A percentile compares a stretch with the other conserved stretches of the same genome.
These are phyloP conservation scores for Blastomyces emzantsi DNA, from an alignment of 2,329 filamentous ascomycete genomes.

Conservation along the genomic window DNA sequence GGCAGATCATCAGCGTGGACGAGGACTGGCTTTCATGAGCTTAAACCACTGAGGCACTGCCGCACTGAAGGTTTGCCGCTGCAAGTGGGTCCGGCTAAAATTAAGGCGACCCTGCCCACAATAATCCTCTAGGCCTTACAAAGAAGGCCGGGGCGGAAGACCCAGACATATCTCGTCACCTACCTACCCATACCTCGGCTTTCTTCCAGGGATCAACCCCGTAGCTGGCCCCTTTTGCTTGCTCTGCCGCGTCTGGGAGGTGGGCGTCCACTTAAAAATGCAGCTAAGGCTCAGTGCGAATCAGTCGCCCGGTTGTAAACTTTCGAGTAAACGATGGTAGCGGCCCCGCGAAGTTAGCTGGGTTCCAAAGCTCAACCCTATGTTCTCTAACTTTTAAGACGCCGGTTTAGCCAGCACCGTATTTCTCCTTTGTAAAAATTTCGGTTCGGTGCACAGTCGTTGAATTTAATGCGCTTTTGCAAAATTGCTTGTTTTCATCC, in stretches of 20 bases:
- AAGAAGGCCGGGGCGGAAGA: not conserved
- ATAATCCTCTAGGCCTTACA: not conserved
- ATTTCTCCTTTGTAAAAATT: not conserved
- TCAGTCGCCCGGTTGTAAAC: not conserved
- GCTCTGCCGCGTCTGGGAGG: not conserved
- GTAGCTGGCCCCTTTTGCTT: not conserved
- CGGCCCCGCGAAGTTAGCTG: not conserved
- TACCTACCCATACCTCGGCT: conserved; percentile 6
- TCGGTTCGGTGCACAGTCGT: not conserved
- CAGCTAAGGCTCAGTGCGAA: not conserved
- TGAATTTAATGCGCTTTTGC: not conserved
- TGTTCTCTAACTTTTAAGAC: not conserved
- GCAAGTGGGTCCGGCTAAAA: conserved; percentile 2
- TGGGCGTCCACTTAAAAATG: not conserved
- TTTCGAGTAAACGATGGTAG: conserved; percentile 1
- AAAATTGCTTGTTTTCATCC: not conserved
- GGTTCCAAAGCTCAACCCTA: conserved; percentile 1
- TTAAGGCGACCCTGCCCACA: no score
- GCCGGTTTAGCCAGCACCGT: not conserved
- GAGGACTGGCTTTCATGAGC: conserved; percentile 3
- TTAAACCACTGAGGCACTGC: conserved; percentile 1
- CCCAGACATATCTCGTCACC: not conserved
- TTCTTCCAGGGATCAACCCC: not conserved
- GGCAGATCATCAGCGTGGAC: not conserved
- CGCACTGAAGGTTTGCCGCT: not conserved